Base-by-base conservation (phyloP, 2,329 filamentous ascomycete species). In the Tolypocladium sp. region DNA sequence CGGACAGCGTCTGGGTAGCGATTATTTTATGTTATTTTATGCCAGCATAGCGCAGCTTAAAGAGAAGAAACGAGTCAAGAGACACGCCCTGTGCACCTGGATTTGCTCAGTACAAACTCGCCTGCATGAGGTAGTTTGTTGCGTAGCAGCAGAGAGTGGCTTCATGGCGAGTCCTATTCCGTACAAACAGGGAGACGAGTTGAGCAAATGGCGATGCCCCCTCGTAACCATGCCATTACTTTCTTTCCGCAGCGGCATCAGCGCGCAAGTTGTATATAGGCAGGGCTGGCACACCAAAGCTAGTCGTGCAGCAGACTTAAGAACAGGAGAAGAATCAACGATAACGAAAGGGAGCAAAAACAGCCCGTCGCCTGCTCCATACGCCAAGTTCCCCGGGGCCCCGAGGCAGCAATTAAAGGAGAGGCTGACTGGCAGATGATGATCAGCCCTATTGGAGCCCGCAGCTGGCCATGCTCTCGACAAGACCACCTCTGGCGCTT, bases 21-120 rank as follows among this genome's bases (percentile, higher is more conserved):
- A 62, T 61, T 57, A 58, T 54, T 59, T 42, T 62, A 44, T 58
- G 52, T 61, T 60, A 57, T 58, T 64, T 63, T 57, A 61, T 57
- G 46, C 54, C 55, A 59, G 61, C 60, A 58, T 62, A 63, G 64
- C 64, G 61, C 57, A 62, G 51, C 51, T 60, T n/a, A 63, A 51
- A 54, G 56, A 61, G n/a, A 60, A 27, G 42, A 42, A 15, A n/a
- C 33, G 9, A 51, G 22, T 22, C 49, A 22, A 15, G 9, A n/a
- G 27, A 22, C 10, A 15, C 30, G 20, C 12, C 7, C n/a, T 13
- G 20, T 4, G 20, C n/a, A n/a, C 22, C n/a, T 52, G 20, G 20
- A 35, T 52, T 35, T 20, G 30, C 30, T 30, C 17, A 37, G 15
- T 35, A 7, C 49, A n/a, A 27, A 22, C 30, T 37, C 38, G 30